Evolutionary conservation across 805 yeast species (phyloP), one percentile per base, ranked within the genome.

Genomic region (Lipomyces japonicus): DNA sequence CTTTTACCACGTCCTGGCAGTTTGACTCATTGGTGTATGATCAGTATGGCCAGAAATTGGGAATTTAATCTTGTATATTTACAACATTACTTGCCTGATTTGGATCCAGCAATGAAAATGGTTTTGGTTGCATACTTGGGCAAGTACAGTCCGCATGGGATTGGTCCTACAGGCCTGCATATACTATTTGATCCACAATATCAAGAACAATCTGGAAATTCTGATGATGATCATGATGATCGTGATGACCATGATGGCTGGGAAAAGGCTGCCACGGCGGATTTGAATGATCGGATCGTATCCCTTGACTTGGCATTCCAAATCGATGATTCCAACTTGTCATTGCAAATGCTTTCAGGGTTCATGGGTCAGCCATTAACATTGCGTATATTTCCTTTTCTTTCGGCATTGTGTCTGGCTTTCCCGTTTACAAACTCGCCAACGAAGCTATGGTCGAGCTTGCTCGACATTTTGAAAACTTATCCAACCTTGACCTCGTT

Each of bases 351-450:
- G 23, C 40, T 50, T 10, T 38, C 47, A 21, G 44, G 28, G 32
- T 48, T 45, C 32, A 74, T 87, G 39, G 87, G 90, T 66, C 86
- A 86, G 51, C 97, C 89, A 28, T 91, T 78, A 63, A 96, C 93
- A 68, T 80, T 78, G 50, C 76, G 86, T 21, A 83, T 44, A 18
- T 47, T 55, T 37, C 57, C 61, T 12, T 51, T 44, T 36, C 46
- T 53, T 19, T 34, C 51, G 10, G 47, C 58, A n/a, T 42, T 56
- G n/a, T 55, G 59, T 14, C 44, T 55, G 14, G 47, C 58, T 2
- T 42, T 52, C 32, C 58, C 58, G n/a, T 24, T 46, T 14, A 46
- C 50, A 9, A 30, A 24, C 7, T 54, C 58, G 16, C 58, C 58
- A 5, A 52, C 58, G 14, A 41, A 44, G 26, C 44, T 54, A 18